Conservation (phyloP, 495 filamentous ascomycete species). For the Penicillium maclennaniae region DNA sequence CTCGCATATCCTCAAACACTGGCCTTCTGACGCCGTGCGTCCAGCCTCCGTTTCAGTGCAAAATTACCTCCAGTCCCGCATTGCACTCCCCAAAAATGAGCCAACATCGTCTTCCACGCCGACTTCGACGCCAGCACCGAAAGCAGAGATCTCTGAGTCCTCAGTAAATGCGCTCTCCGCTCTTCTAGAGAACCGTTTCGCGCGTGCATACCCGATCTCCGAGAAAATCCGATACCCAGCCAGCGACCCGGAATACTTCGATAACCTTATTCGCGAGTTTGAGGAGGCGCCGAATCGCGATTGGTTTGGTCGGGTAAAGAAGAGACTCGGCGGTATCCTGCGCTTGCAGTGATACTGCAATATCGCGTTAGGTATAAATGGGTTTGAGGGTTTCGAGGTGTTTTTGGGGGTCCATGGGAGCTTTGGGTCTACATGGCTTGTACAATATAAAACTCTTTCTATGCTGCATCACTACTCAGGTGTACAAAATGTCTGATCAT, state of each 20-base stretch:
- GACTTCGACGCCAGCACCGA: constrained; percentile 13
- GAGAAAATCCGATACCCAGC: constrained; percentile 60
- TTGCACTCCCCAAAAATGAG: constrained; percentile 30
- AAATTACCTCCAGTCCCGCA: constrained; percentile 58
- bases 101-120: constrained; percentile 15
- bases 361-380: constrained; percentile 11
- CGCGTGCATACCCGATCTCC: constrained; percentile 61
- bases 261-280: constrained; percentile 66
- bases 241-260: constrained; percentile 75
- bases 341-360: constrained; percentile 44
- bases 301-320: constrained; percentile 50
- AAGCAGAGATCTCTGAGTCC: constrained; percentile 49
- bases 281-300: constrained; percentile 64
- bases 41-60: constrained; percentile 71
- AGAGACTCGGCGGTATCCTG: constrained; percentile 62
- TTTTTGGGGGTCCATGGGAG: neutral
- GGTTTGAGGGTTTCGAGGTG: constrained; percentile 5
- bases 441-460: constrained; percentile 17
- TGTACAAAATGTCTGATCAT: constrained; percentile 1
- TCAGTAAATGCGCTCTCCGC: constrained; percentile 69
- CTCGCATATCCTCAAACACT: constrained; percentile 57
- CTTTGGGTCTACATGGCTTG: constrained; percentile 19
- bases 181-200: constrained; percentile 71
- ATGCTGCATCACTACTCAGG: constrained; percentile 21
- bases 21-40: constrained; percentile 75